phyloP scores from a whole-genome alignment of 495 filamentous ascomycete species.

The Penicillium pulvis region DNA sequence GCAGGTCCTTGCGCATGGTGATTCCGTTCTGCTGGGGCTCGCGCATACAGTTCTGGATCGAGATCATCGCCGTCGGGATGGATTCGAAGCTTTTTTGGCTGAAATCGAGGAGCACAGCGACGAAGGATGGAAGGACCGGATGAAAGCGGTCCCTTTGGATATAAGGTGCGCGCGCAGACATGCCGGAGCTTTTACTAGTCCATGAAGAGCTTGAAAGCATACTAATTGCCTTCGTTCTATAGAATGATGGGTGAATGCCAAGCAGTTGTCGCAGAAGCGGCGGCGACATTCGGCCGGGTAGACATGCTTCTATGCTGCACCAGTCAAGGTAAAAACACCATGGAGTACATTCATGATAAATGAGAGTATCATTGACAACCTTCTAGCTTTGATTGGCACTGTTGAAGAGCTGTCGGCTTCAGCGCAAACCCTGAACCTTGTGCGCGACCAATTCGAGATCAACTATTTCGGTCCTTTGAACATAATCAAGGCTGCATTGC shows the following conservation, averaged over 20 bases:
- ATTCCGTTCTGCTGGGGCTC: slow-evolving; percentile 79
- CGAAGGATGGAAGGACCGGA: slow-evolving; percentile 47
- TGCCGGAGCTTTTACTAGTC: not conserved
- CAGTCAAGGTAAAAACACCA: slow-evolving; percentile 66
- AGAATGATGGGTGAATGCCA: slow-evolving; percentile 63
- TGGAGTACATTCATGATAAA: not conserved
- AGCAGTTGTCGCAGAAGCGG: slow-evolving; percentile 82
- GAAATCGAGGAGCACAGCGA: slow-evolving; percentile 69
- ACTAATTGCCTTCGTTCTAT: slow-evolving; percentile 16
- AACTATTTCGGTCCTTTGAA: slow-evolving; percentile 95
- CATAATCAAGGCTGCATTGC: slow-evolving; percentile 87
- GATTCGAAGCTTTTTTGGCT: slow-evolving; percentile 57
- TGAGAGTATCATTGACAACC: not conserved
- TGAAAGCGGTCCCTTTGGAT: slow-evolving; percentile 50
- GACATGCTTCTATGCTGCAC: slow-evolving; percentile 89
- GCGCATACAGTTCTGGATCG: slow-evolving; percentile 53
- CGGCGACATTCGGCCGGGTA: slow-evolving; percentile 78
- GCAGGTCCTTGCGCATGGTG: slow-evolving; percentile 79
- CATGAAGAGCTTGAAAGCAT: not conserved
- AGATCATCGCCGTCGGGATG: slow-evolving; percentile 48
- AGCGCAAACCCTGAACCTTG: slow-evolving; percentile 71
- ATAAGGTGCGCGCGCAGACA: slow-evolving; percentile 43
- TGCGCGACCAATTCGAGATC: slow-evolving; percentile 88
- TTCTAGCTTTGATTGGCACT: slow-evolving; percentile 77
- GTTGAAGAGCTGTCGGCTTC: slow-evolving; percentile 85